These are phyloP conservation scores for Paxillus ammoniavirescens DNA, from an alignment of 768 basidiomycete species.

Conservation along the genomic window DNA sequence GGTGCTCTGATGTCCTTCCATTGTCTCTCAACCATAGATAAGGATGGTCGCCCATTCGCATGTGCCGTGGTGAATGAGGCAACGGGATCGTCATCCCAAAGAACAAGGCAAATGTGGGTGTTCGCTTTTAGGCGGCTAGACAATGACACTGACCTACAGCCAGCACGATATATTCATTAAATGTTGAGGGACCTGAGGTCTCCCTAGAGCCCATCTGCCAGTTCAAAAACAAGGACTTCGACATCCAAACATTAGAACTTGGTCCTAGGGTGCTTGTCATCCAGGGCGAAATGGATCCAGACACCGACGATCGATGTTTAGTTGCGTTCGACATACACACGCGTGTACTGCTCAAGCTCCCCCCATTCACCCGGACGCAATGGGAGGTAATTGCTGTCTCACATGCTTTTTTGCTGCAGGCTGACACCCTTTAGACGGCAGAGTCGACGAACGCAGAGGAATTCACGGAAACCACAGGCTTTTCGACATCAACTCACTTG, in stretches of 20 bases:
- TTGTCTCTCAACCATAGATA: conserved; percentile 10
- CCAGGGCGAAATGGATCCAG: not conserved
- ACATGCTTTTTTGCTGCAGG: not conserved
- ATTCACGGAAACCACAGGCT: not conserved
- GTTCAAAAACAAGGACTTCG: conserved; percentile 1
- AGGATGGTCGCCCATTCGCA: conserved; percentile 13
- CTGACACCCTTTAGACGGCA: not conserved
- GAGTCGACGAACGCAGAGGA: not conserved
- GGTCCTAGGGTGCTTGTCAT: conserved; percentile 16
- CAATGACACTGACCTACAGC: not conserved
- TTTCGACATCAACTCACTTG: conserved; percentile 23
- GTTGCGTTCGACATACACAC: conserved; percentile 18
- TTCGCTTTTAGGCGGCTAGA: not conserved
- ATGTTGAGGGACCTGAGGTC: not conserved
- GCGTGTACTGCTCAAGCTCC: conserved; percentile 1
- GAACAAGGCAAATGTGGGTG: conserved; percentile 3
- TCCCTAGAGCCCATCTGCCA: conserved; percentile 14
- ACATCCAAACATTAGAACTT: conserved; percentile 2
- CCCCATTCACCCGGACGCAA: not conserved
- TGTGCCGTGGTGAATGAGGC: conserved; percentile 12
- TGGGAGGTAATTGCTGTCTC: conserved; percentile 1
- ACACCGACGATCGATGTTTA: not conserved
- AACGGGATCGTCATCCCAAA: too few species aligned
- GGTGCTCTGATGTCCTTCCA: not conserved
- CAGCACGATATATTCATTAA: conserved; percentile 13